Evolutionary conservation across 805 yeast genomes (phyloP).

Genomic region (Yarrowia deformans): DNA sequence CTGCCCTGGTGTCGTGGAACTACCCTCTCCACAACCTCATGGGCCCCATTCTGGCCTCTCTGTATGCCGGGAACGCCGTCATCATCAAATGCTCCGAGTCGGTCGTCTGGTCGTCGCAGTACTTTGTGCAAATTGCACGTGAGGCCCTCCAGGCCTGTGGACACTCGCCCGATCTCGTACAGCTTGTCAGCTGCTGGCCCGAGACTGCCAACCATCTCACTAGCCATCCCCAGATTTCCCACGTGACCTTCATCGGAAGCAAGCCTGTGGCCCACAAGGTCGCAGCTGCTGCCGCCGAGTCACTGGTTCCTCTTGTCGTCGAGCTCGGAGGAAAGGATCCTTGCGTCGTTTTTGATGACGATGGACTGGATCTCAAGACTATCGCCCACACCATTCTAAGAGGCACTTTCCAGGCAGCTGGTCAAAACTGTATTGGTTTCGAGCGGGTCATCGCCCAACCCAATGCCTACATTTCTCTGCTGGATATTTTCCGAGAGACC

Average conservation of each 20-base stretch:
- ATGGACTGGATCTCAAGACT: constrained; percentile 43
- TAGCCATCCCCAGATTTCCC: constrained; percentile 80
- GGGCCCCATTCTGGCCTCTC: constrained; percentile 89
- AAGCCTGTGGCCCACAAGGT: constrained; percentile 92
- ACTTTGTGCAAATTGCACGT: constrained; percentile 74
- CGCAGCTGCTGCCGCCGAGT: constrained; percentile 77
- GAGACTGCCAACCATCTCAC: constrained; percentile 87
- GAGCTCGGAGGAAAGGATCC: constrained; percentile 98
- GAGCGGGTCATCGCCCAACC: constrained; percentile 90
- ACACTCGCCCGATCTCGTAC: constrained; percentile 81
- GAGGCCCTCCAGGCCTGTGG: constrained; percentile 76
- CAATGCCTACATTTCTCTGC: constrained; percentile 67
- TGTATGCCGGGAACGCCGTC: constrained; percentile 90
- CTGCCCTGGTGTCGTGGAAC: constrained; percentile 95
- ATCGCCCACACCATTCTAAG: constrained; percentile 85
- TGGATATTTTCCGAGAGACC: constrained; percentile 62
- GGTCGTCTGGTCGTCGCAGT: constrained; percentile 91
- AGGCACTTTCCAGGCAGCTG: constrained; percentile 96
- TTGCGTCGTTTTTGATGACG: constrained; percentile 81
- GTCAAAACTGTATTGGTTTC: constrained; percentile 97
- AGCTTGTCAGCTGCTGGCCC: constrained; percentile 87
- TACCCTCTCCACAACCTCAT: constrained; percentile 94
- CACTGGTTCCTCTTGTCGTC: constrained; percentile 93
- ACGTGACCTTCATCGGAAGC: constrained; percentile 96
- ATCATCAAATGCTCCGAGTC: constrained; percentile 95